Conservation (phyloP, 2,329 filamentous ascomycete species). For the Colletotrichum sp. region DNA sequence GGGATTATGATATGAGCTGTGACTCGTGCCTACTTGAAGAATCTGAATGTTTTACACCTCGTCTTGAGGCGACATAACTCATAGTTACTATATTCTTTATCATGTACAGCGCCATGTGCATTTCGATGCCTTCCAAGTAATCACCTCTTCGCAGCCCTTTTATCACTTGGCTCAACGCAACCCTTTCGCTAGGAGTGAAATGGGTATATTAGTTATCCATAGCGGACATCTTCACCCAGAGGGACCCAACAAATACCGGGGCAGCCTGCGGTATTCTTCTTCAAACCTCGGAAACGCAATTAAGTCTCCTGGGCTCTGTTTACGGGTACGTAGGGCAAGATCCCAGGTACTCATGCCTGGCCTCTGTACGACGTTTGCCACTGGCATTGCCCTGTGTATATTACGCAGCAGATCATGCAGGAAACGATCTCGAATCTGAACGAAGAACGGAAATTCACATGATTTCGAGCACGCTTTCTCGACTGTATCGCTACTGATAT, state of each 20-base stretch:
- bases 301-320: not conserved
- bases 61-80: not conserved
- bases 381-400: not conserved
- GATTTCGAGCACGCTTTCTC: not conserved
- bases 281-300: not conserved
- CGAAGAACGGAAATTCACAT: not conserved
- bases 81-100: not conserved
- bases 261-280: too few relatives aligned
- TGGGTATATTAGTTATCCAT: not conserved
- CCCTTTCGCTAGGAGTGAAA: accelerated
- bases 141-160: not conserved
- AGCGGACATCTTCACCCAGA: not conserved
- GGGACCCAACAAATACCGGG: not conserved
- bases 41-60: not conserved
- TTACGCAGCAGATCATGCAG: not conserved
- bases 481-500: not conserved
- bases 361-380: not conserved
- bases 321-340: not conserved
- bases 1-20: accelerated
- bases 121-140: not conserved
- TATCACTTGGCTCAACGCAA: not conserved
- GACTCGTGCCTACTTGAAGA: not conserved
- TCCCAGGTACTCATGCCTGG: not conserved
- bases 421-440: not conserved
- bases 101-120: not conserved